Evolutionary conservation across 129 eudicot species (phyloP).

Genomic region (Scalesia atractyloides): DNA sequence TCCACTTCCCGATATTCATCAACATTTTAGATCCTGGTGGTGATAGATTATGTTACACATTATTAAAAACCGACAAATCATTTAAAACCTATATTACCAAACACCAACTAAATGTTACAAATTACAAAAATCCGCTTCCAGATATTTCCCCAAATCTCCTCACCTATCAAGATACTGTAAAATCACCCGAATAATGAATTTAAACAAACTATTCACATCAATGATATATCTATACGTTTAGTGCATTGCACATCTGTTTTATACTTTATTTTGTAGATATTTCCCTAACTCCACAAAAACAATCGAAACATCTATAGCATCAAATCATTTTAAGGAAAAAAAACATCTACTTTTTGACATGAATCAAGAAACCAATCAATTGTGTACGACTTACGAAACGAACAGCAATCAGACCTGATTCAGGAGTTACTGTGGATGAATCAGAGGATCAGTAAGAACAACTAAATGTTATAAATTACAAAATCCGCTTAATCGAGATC

Average conservation of each 20-base stretch:
- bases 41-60: background rate
- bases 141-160: conserved; percentile 5
- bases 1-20: conserved; percentile 26
- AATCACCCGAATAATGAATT: background rate
- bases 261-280: too few relatives aligned
- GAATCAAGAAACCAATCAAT: conserved; percentile 14
- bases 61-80: background rate
- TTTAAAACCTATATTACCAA: background rate
- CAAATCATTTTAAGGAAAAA: too few relatives aligned
- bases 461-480: background rate
- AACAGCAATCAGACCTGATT: conserved; percentile 55
- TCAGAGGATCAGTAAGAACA: conserved; percentile 67
- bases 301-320: background rate
- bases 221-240: conserved; percentile 20
- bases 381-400: background rate
- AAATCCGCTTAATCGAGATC: background rate
- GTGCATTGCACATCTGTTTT: too few relatives aligned
- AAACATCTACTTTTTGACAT: background rate
- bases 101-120: background rate
- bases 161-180: background rate
- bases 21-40: conserved; percentile 58
- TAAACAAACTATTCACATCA: background rate
- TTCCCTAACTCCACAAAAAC: conserved; percentile 10
- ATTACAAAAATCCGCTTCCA: conserved; percentile 7
- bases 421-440: conserved; percentile 82